Evolutionary conservation across 305 asterid species (phyloP).

Genomic region (Rubia balearica): DNA sequence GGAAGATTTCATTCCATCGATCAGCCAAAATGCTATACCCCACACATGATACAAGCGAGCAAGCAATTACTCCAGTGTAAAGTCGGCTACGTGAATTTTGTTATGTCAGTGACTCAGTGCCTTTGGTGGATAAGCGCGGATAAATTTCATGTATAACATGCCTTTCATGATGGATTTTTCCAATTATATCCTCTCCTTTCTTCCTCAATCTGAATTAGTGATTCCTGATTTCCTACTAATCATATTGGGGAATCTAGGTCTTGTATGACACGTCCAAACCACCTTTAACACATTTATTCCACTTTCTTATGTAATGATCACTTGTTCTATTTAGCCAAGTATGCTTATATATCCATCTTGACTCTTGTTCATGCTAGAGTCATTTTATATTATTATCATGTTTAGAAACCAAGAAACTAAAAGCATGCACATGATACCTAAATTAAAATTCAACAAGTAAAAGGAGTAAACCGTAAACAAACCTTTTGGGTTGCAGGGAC

Average conservation of each 20-base stretch:
- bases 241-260: background rate
- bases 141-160: background rate
- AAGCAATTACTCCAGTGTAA: background rate
- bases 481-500: constrained; percentile 97
- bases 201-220: background rate
- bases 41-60: background rate
- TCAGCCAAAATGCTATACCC: background rate
- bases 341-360: background rate
- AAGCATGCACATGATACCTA: background rate
- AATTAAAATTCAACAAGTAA: constrained; percentile 8
- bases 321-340: background rate
- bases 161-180: background rate
- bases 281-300: background rate
- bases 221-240: background rate
- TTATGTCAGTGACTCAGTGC: background rate
- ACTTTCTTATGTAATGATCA: background rate
- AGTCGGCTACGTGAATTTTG: background rate
- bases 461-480: constrained; percentile 7
- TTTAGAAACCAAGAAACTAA: background rate
- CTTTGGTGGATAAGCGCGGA: background rate
- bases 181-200: background rate
- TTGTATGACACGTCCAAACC: background rate
- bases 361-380: background rate
- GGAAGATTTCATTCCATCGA: background rate
- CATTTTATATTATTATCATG: background rate